Base-by-base conservation (phyloP, 2,329 filamentous ascomycete species). In the Alternaria brassicicola region DNA sequence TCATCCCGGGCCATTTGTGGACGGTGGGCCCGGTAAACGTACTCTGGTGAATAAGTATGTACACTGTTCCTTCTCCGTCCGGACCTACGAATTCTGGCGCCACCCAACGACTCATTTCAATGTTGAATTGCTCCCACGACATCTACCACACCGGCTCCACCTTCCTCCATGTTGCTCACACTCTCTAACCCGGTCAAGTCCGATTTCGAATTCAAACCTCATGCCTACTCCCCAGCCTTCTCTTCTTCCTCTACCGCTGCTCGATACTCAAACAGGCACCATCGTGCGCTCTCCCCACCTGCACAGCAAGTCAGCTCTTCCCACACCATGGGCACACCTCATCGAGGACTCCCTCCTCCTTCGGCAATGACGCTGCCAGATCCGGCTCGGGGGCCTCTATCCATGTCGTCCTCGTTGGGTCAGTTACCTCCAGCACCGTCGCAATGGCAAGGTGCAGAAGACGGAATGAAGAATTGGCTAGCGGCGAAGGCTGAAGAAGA, bases 321-420 rank as follows among this genome's bases (percentile, higher is more conserved):
- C 65, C 72, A 73, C 68, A 78, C 66, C 50, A 84, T 84, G 82
- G 78, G 80, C 63, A 82, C 79, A 52, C 78, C 81, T 68, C 83
- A 84, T 73, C 78, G 83, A 71, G 83, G 83, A 49, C 74, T 85
- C 43, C 83, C 83, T 73, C 83, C 81, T 62, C 83, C 82, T 28
- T 79, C 81, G 63, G 80, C 81, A 55, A 83, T 85, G 81, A 79
- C 80, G 51, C 73, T 84, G 62, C 80, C 81, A 56, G 81, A 83
- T 69, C 81, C 81, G 53, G 76, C 73, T 42, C 73, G 79, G 52
- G 75, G 73, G 23, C 73, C 76, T 59, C 57, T 78, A 51, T 61
- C 68, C 48, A 70, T 80, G 38, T 63, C 70, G 36, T 64, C 76
- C 31, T 71, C 76, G 26, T 60, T 81, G 57, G 73, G 76, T 50